Evolutionary conservation across 2,329 filamentous ascomycete species (phyloP), one percentile per base, ranked within the genome.

Genomic region (Aspergillus fructus): DNA sequence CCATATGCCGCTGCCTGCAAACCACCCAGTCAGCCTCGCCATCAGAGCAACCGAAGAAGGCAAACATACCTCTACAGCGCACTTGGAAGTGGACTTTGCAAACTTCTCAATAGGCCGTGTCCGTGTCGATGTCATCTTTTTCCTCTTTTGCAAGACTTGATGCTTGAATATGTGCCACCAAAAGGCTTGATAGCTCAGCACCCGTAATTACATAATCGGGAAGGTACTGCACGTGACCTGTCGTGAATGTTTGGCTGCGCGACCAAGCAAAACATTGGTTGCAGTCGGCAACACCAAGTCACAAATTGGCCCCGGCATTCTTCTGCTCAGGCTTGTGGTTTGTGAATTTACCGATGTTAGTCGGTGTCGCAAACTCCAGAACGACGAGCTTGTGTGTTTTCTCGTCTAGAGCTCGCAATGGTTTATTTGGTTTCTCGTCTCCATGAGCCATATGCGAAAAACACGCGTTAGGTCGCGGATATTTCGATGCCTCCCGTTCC

Each of bases 1-100:
- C 93, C 94, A 70, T 97, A 99, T 12, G 85, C 80, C 3, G 91
- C 82, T 52, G 91, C 89, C 93, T 97, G 62, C 56, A 51, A 49
- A 55, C 39, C 9, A 42, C 33, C 15, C 12, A 37, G 21, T 49
- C 56, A 30, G 46, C 50, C 37, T 33, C 30, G 15, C 17, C 49
- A 39, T 21, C 23, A 37, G 33, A 12, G 42, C 40, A 12, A 13
- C 23, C 41, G 17, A 33, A 8, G 39, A 30, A 9, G 15, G 23
- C 33, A 41, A 21, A 17, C 73, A 40, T 73, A 89, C 87, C 79
- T 90, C 86, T 50, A 78, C 75, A 7, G 85, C 83, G 73, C 88
- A 90, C 73, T 87, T 86, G 15, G 82, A 83, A 15, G 83, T 81
- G 2, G 87, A 86, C 60, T 83, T 79, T 15, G 87, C 87, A 66